These are phyloP conservation scores for Stephania japonica DNA, from an alignment of 164 flowering plant genomes.

Conservation along the genomic window DNA sequence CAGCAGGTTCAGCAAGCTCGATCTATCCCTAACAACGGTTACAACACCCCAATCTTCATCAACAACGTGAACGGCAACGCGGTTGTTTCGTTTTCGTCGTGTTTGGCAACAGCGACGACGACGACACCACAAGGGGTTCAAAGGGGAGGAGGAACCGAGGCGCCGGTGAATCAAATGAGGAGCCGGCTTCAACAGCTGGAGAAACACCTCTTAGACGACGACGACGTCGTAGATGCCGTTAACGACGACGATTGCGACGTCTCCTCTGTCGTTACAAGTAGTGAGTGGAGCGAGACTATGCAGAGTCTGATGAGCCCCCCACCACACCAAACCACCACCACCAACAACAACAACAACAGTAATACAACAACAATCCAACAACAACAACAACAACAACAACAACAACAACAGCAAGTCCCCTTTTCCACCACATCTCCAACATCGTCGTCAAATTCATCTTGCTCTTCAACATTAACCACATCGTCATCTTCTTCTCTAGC, in stretches of 20 bases:
- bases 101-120: background rate
- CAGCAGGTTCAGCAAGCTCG: slow-evolving; percentile 27
- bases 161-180: slow-evolving; percentile 51
- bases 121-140: slow-evolving; percentile 8
- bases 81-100: slow-evolving; percentile 11
- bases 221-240: slow-evolving; percentile 56
- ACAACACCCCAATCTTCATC: background rate
- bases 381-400: too few species aligned
- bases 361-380: too few species aligned
- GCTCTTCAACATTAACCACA: slow-evolving; percentile 25
- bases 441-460: slow-evolving; percentile 1
- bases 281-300: slow-evolving; percentile 83
- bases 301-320: too few species aligned
- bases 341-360: too few species aligned
- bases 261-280: slow-evolving; percentile 49
- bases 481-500: slow-evolving; percentile 41
- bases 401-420: slow-evolving; percentile 4
- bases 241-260: slow-evolving; percentile 36
- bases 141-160: background rate
- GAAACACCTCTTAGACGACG: slow-evolving; percentile 58
- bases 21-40: background rate
- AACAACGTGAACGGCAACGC: slow-evolving; percentile 1
- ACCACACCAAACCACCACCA: slow-evolving; percentile 20
- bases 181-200: slow-evolving; percentile 62
- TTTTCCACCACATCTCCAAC: slow-evolving; percentile 11